These are phyloP conservation scores for Citrus sinensis DNA, from an alignment of 345 rosid species.

Conservation along the genomic window DVS_A1.0 CM039165.1:28563001-28563500, in stretches of 20 bases:
- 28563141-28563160: slow-evolving; percentile 84
- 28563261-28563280: slow-evolving; percentile 40
- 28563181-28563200: slow-evolving; percentile 94
- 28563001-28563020: background rate
- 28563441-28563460: slow-evolving; percentile 26
- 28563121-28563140: slow-evolving; percentile 22
- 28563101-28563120: background rate
- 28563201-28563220: slow-evolving; percentile 90
- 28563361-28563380: slow-evolving; percentile 71
- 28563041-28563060: background rate
- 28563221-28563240: slow-evolving; percentile 52
- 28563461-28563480: slow-evolving; percentile 29
- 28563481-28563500: slow-evolving; percentile 37
- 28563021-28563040: background rate
- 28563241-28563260: slow-evolving; percentile 45
- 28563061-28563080: background rate
- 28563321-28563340: slow-evolving; percentile 96
- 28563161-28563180: slow-evolving; percentile 90
- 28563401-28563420: slow-evolving; percentile 29
- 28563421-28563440: slow-evolving; percentile 37
- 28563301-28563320: slow-evolving; percentile 95
- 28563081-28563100: background rate
- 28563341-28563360: slow-evolving; percentile 96
- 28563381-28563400: slow-evolving; percentile 31
- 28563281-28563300: slow-evolving; percentile 56